Evolutionary conservation across 192 early-diverging fungal genomes (phyloP).

Genomic region (Coemansia sp.): DNA sequence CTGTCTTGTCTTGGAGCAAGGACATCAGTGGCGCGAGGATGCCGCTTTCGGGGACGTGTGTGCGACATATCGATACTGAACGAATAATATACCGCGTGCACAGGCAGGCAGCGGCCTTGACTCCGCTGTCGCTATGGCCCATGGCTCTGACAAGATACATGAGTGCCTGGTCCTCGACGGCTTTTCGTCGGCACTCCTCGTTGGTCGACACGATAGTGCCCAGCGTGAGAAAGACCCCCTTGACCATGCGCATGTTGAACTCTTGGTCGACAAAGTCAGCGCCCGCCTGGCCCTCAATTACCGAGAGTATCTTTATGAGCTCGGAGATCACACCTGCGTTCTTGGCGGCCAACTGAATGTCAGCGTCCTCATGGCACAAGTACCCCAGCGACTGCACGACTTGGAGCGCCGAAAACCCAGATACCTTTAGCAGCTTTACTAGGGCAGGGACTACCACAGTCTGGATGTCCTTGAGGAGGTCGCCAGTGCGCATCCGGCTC

Average conservation of each 20-base stretch:
- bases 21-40: conserved; percentile 33
- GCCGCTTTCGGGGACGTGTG: conserved; percentile 47
- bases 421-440: conserved; percentile 23
- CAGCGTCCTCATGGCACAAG: conserved; percentile 51
- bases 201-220: conserved; percentile 48
- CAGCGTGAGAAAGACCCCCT: conserved; percentile 32
- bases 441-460: conserved; percentile 39
- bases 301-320: conserved; percentile 21
- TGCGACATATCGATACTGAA: conserved; percentile 52
- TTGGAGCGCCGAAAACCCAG: conserved; percentile 8
- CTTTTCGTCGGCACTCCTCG: conserved; percentile 41
- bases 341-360: conserved; percentile 43
- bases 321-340: conserved; percentile 36
- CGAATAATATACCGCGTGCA: conserved; percentile 49
- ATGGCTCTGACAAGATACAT: conserved; percentile 37
- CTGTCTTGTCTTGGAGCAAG: conserved; percentile 14
- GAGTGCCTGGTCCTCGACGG: conserved; percentile 29
- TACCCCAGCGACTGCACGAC: conserved; percentile 42
- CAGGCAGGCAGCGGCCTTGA: conserved; percentile 46
- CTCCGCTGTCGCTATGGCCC: conserved; percentile 25
- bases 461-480: conserved; percentile 19
- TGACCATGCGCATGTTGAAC: conserved; percentile 13
- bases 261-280: conserved; percentile 44
- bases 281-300: conserved; percentile 23
- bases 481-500: conserved; percentile 37